Conservation (phyloP, 352 stramenopile species). For the Labyrinthula sp. region DNA sequence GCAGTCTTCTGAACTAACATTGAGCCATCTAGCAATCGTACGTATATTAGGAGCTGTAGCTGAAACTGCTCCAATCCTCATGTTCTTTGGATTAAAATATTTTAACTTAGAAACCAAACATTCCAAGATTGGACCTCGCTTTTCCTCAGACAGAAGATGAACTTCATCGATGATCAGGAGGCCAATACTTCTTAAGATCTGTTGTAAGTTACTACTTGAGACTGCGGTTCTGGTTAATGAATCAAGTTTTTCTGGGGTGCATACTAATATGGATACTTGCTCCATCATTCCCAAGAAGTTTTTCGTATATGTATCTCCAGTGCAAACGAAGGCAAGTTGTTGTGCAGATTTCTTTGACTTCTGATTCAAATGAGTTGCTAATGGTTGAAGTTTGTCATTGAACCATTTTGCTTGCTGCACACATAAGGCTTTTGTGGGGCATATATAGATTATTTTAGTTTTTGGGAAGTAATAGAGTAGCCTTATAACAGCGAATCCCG, state of each 20-base stretch:
- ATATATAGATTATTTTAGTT: conserved; percentile 5
- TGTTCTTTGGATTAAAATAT: conserved; percentile 44
- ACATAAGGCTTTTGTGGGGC: conserved; percentile 20
- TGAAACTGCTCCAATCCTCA: conserved; percentile 78
- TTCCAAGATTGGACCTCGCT: conserved; percentile 67
- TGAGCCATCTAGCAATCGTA: conserved; percentile 88
- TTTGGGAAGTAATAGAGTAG: background rate
- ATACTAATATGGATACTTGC: conserved; percentile 81
- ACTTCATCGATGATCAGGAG: conserved; percentile 92
- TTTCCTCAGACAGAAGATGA: conserved; percentile 82
- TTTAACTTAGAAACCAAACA: conserved; percentile 69
- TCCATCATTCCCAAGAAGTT: conserved; percentile 52
- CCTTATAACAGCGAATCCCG: conserved; percentile 13
- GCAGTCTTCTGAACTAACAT: conserved; percentile 50
- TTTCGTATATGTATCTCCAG: conserved; percentile 53
- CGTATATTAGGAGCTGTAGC: conserved; percentile 82
- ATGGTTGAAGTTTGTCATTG: conserved; percentile 1
- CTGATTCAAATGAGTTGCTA: conserved; percentile 1
- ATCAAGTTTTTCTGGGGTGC: conserved; percentile 94
- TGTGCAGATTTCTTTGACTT: no score
- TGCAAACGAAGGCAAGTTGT: conserved; percentile 6
- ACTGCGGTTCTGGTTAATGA: conserved; percentile 74
- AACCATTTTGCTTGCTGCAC: conserved; percentile 8
- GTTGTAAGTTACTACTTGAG: conserved; percentile 37
- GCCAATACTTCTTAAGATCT: conserved; percentile 17